Evolutionary conservation across 1,284 basidiomycete genomes (phyloP), one percentile per base, ranked within the genome.

Genomic region (Apiotrichum sp.): DNA sequence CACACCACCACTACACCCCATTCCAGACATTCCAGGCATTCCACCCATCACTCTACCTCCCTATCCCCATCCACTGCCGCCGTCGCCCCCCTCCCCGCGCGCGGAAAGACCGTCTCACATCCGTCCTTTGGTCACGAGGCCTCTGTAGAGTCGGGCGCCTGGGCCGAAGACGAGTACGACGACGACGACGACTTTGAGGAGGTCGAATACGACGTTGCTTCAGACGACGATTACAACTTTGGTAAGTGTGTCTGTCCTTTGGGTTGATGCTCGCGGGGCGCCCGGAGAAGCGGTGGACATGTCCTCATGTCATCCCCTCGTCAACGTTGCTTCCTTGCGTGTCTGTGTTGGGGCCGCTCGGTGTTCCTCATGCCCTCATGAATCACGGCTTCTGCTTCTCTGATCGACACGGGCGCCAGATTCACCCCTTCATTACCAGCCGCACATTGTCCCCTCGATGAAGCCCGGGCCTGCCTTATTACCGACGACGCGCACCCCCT

Each of bases 151-250:
- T 58, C 62, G 31, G 58, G 58, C n/a, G 59, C 49, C 35, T 53
- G 50, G 47, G 47, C 14, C 33, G 58, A 61, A 35, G 61, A 55
- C 31, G 44, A 56, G 39, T 44, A 65, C 62, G 63, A 70, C 55
- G 68, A 69, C 32, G 62, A 61, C n/a, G 60, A 67, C 57, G 67
- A 66, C 32, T 34, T 32, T n/a, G 53, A 47, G 36, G 47, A 53
- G 3, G 6, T 43, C 3, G 55, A 52, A 14, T 49, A 56, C 53
- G 55, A 56, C 38, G 56, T 57, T 47, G 62, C 63, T 45, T 65
- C 66, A 43, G 65, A 69, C 34, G 63, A 62, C 45, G 61, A 67
- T 61, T 39, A 51, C n/a, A 51, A 58, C 13, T 53, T 54, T 52
- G 59, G 59, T 61, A 46, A 58, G 59, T 41, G 10, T 52, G 16